Base-by-base conservation (phyloP, 2,329 filamentous ascomycete genomes). In the Colletotrichum tanaceti region DNA sequence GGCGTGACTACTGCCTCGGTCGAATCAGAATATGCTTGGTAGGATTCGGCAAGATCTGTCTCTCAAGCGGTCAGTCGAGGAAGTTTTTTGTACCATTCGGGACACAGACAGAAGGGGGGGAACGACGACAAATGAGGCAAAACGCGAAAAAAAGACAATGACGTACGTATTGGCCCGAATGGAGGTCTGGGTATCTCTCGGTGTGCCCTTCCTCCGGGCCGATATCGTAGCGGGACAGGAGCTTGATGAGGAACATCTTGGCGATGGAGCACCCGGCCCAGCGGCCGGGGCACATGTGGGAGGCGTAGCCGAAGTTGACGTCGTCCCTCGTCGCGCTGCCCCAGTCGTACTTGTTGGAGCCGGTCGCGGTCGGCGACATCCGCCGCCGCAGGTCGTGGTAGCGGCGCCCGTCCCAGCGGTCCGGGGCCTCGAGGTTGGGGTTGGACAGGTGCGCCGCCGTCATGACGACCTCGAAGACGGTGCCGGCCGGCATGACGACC, bases 251-350 rank as follows among this genome's bases (percentile, higher is more conserved):
- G 13, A 68, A 65, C 65, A 68, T 68, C 38, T 68, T 68, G 14
- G 65, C 65, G 39, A 68, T 68, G n/a, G 65, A 65, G 18, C 65
- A 68, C 9, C 65, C 65, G 22, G 65, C 61, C 65, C 65, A 68
- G 5, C 61, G 61, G 20, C 65, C 65, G 39, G 65, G 65, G n/a
- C 65, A 68, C 61, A 65, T 65, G 49, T 68, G 65, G 16, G 65
- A 65, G 35, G 65, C 61, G 50, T 68, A 68, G 20, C 61, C 65
- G 35, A 68, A 65, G 61, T 68, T 68, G 35, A 68, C 55, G 44
- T 68, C 65, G 35, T 68, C 65, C 13, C 62, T 49, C 5, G 65
- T 68, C 18, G 65, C 65, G 6, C 54, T 41, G 5, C 65, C 61
- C 65, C 65, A 68, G 35, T 68, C 54, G 20, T 59, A 68, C 20